Evolutionary conservation across 371 early-diverging fungal species (phyloP).

Genomic region (Syncephalastrum monosporum): DNA sequence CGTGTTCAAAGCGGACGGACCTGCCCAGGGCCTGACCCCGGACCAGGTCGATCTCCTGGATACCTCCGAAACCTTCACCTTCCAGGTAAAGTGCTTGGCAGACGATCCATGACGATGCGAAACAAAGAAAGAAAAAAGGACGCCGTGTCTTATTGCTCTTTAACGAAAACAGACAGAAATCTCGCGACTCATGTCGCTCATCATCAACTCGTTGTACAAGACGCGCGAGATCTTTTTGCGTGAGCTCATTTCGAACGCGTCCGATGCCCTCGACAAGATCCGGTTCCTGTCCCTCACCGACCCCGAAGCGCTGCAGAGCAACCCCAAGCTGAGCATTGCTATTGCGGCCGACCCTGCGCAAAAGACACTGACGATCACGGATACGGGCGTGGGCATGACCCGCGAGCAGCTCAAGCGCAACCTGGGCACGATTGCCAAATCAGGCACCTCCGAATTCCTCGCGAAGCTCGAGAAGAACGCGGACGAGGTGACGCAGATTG

Average conservation of each 20-base stretch:
- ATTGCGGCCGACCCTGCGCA: constrained; percentile 71
- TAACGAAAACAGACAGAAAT: constrained; percentile 62
- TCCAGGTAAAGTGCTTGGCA: constrained; percentile 22
- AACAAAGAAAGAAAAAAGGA: too few species aligned
- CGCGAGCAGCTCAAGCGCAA: constrained; percentile 84
- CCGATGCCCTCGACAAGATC: constrained; percentile 96
- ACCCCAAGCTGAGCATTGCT: constrained; percentile 68
- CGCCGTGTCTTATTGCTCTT: too few species aligned
- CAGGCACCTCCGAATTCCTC: constrained; percentile 84
- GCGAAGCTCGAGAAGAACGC: constrained; percentile 62
- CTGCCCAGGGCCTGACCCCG: constrained; percentile 24
- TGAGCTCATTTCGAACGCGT: constrained; percentile 95
- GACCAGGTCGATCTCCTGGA: constrained; percentile 33
- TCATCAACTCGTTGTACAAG: constrained; percentile 90
- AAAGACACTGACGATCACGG: constrained; percentile 77
- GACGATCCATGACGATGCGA: too few species aligned
- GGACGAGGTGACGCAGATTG: constrained; percentile 78
- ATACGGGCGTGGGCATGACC: constrained; percentile 98
- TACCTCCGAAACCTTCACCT: constrained; percentile 36
- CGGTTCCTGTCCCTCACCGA: constrained; percentile 78
- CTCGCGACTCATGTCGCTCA: constrained; percentile 84
- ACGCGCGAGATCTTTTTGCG: constrained; percentile 90
- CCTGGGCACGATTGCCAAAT: constrained; percentile 97
- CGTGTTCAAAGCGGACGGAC: constrained; percentile 13
- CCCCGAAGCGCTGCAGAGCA: constrained; percentile 51